Base-by-base conservation (phyloP, 23 red algal species). In the Gracilaria caudata region DNA sequence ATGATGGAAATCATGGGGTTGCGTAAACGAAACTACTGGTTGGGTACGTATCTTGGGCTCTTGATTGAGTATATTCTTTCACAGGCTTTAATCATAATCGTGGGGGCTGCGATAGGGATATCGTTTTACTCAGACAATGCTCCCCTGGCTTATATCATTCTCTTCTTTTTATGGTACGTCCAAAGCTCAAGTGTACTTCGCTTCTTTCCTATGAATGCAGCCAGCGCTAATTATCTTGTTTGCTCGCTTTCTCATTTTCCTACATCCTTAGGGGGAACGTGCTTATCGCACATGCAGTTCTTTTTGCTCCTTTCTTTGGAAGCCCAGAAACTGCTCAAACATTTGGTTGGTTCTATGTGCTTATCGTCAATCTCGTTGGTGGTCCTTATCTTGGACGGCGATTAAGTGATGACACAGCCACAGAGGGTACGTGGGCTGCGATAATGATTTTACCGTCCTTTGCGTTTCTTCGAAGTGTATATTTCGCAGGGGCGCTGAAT, bases 1-100 rank as follows among this genome's bases (percentile, higher is more conserved):
- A 86, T 94, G 68, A 98, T 98, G 95, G 81, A 74, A 30, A 84
- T 88, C 57, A 90, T 91, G 78, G 95, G 95, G 33, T 53, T 98
- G 36, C 86, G 87, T 21, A 80, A 63, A 30, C 57, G 46, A 29
- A 72, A 81, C 40, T 98, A 98, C 80, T 98, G 85, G 83, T n/a
- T 92, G 41, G 90, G 68, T 19, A 98, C 95, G 13, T 98, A 98
- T 63, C 49, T 98, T 64, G 87, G 60, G 10, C 79, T 98, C 71
- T 79, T 86, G 29, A 68, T 92, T 51, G 73, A 90, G 38, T 98
- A 92, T 74, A 29, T 92, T 44, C 40, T 92, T 28, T 90, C 91
- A 34, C 64, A 78, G 35, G 32, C 71, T 2, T 39, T 92, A 25
- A 60, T 82, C 34, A 86, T 94, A 5, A 79, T 91, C 8, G 57